Conservation (phyloP, 1,284 basidiomycete genomes). For the Schizophyllum amplum region DNA sequence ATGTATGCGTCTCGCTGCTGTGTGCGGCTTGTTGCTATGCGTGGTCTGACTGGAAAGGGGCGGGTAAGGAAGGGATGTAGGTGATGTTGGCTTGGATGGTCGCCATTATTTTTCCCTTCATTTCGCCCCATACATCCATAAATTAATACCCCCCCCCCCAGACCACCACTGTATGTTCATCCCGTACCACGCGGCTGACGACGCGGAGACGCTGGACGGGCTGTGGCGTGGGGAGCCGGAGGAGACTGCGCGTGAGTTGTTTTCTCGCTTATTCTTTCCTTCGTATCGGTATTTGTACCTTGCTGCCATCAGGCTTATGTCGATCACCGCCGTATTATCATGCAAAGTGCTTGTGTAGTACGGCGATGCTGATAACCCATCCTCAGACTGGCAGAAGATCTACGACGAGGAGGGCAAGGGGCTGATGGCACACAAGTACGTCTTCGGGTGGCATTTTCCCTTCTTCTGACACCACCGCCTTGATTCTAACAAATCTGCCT, state of each 20-base stretch:
- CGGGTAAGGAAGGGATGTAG: no score
- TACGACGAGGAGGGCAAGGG: slow-evolving; percentile 40
- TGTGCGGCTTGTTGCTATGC: no score
- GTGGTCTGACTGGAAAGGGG: no score
- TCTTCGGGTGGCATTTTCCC: slow-evolving; percentile 4
- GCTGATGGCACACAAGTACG: slow-evolving; percentile 41
- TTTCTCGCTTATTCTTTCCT: no score
- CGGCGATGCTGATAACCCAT: neutral
- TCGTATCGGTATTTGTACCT: no score
- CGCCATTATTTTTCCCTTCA: neutral
- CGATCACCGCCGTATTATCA: no score
- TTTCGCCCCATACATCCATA: neutral
- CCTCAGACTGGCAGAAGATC: slow-evolving; percentile 28
- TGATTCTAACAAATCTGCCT: neutral
- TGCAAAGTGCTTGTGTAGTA: neutral
- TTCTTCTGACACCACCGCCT: neutral
- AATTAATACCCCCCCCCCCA: slow-evolving; percentile 13
- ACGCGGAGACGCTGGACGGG: slow-evolving; percentile 35
- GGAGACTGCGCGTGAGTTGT: slow-evolving; percentile 25
- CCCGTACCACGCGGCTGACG: slow-evolving; percentile 29
- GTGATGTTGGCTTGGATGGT: no score
- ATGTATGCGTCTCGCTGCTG: no score
- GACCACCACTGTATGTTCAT: slow-evolving; percentile 35
- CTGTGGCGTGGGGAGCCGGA: slow-evolving; percentile 30
- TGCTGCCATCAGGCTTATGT: no score